A percentile compares a stretch with the other conserved stretches of the same genome.
phyloP scores from a whole-genome alignment of 352 stramenopile genomes.

The Globisporangium radiosum region DNA sequence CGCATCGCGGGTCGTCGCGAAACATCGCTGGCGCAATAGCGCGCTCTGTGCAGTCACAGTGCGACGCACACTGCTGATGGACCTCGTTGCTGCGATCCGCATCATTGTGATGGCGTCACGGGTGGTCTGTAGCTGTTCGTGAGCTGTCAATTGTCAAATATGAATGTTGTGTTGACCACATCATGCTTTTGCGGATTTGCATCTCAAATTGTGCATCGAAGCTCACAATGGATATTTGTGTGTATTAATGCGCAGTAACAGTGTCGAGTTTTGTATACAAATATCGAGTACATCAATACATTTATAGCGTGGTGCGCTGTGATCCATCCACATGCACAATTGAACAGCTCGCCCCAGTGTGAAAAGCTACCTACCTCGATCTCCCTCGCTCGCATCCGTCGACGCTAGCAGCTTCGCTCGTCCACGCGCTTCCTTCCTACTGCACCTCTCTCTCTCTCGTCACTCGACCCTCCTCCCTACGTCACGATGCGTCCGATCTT shows the following conservation, averaged over 20 bases:
- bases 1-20: not conserved
- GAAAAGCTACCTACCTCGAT: not conserved
- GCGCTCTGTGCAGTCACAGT: not conserved
- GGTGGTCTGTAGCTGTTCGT: too few species aligned
- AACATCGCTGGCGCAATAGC: slow-evolving; percentile 1
- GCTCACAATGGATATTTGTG: not conserved
- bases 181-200: too few species aligned
- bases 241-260: not conserved
- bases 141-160: too few species aligned
- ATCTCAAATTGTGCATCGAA: too few species aligned
- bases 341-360: not conserved
- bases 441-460: not conserved
- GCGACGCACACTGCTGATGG: slow-evolving; percentile 9
- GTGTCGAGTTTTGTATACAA: not conserved
- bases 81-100: not conserved
- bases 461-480: not conserved
- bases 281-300: not conserved
- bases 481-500: slow-evolving; percentile 93
- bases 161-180: too few species aligned
- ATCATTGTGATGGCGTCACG: too few species aligned
- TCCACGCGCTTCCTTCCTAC: not conserved
- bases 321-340: slow-evolving; percentile 2
- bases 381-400: not conserved
- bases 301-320: not conserved
- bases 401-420: not conserved